Base-by-base conservation (phyloP, 1,284 basidiomycete species). In the Apiotrichum gamsii region DNA sequence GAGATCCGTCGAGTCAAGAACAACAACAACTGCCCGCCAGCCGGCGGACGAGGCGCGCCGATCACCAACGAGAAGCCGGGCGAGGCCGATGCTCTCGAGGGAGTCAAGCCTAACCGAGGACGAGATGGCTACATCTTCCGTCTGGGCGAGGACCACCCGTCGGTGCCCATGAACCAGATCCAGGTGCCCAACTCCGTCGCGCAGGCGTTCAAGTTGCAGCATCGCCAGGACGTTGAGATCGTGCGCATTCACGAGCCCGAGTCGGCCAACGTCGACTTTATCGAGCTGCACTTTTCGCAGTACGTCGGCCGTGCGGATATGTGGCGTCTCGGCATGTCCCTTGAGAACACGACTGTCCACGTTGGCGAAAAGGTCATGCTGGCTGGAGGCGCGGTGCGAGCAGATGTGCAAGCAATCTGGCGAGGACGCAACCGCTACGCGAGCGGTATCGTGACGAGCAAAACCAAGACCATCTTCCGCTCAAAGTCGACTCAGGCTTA, bases 221-320 rank as follows among this genome's bases (percentile, higher is more conserved):
- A 73, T 41, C 50, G 72, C 2, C 57, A 64, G 28, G 70, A 73
- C 33, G 64, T 75, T 5, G 64, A 72, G 37, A 44, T 74, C 18
- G 42, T 60, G 39, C 62, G 64, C 51, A 71, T 73, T 34, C 40
- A 61, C 55, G 80, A 79, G 20, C 55, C 58, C 52, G 72, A 76
- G 5, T 72, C 75, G 30, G 81, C 80, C 56, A 78, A 77, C 32
- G 87, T 87, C 2, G 85, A 90, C 55, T 87, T 85, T 64, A 78
- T 94, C 43, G 91, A 95, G 62, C 79, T 95, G 45, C 82, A 82
- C 39, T 95, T 95, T 65, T 90, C 94, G 62, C 89, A 91, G 64
- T 93, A 93, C 62, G 77, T 94, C 10, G 90, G 89, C 20, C 81
- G 91, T 43, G 88, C 87, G 46, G 90, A 94, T 59, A 91, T 93